phyloP scores from a whole-genome alignment of 129 eudicot genomes.

The Logfia minima region DNA sequence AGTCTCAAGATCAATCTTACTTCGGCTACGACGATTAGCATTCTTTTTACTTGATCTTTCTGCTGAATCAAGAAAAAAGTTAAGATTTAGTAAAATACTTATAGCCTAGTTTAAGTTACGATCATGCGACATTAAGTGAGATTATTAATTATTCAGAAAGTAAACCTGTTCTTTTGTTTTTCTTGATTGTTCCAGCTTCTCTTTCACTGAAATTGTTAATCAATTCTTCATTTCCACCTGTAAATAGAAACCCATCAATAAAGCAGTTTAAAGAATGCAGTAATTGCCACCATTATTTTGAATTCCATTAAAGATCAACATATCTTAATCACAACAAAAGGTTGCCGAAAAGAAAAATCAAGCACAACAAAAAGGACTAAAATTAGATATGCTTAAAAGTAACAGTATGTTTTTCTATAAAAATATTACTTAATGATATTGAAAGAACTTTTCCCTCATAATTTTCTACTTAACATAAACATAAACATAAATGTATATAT shows the following conservation, averaged over 20 bases:
- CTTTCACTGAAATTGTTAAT: constrained; percentile 50
- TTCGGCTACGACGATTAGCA: constrained; percentile 48
- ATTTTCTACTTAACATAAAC: background rate
- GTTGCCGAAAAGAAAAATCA: background rate
- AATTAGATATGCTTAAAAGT: background rate
- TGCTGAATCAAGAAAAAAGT: constrained; percentile 24
- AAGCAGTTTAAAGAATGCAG: constrained; percentile 44
- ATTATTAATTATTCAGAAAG: background rate
- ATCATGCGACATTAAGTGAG: constrained; percentile 1
- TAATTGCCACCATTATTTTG: constrained; percentile 28
- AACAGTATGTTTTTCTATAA: background rate
- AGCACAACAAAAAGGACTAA: background rate
- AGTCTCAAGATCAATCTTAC: constrained; percentile 65
- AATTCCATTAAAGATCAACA: constrained; percentile 11
- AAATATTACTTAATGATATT: background rate
- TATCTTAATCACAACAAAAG: constrained; percentile 31
- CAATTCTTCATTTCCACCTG: constrained; percentile 92
- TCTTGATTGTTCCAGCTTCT: constrained; percentile 76
- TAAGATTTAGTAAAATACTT: background rate
- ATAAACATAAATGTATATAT: background rate
- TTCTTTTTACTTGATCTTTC: constrained; percentile 56
- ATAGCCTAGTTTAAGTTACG: background rate
- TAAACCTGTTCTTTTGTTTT: constrained; percentile 78
- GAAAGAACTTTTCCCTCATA: background rate
- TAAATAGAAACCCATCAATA: constrained; percentile 39